phyloP scores from a whole-genome alignment of 116 monocot species.

The Cymodocea nodosa region DNA sequence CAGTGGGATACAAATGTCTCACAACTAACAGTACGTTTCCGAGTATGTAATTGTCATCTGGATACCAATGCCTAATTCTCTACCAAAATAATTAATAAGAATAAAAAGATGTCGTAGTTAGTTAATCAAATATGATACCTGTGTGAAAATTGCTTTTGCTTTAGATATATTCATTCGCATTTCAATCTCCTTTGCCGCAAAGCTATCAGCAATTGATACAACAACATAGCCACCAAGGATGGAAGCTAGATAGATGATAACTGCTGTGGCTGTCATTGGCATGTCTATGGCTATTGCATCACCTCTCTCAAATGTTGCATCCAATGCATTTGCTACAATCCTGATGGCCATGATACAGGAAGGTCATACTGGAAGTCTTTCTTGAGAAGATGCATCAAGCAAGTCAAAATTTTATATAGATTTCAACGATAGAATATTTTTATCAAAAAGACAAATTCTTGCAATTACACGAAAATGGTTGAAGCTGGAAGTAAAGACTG shows the following conservation, averaged over 20 bases:
- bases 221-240: conserved; percentile 83
- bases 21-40: too few species aligned
- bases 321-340: conserved; percentile 77
- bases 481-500: neutral
- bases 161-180: conserved; percentile 66
- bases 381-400: neutral
- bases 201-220: conserved; percentile 96
- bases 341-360: conserved; percentile 19
- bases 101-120: neutral
- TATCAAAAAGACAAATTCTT: neutral
- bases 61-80: neutral
- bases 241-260: conserved; percentile 83
- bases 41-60: too few species aligned
- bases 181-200: conserved; percentile 71
- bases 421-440: too few species aligned
- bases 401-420: too few species aligned
- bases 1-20: too few species aligned
- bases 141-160: conserved; percentile 92
- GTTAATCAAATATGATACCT: conserved; percentile 29
- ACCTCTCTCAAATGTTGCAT: conserved; percentile 60
- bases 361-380: neutral
- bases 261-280: conserved; percentile 93
- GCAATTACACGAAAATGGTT: neutral
- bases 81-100: neutral
- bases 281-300: conserved; percentile 94